Base-by-base conservation (phyloP, 2,329 filamentous ascomycete species). In the Tympanopsis confertula region DNA sequence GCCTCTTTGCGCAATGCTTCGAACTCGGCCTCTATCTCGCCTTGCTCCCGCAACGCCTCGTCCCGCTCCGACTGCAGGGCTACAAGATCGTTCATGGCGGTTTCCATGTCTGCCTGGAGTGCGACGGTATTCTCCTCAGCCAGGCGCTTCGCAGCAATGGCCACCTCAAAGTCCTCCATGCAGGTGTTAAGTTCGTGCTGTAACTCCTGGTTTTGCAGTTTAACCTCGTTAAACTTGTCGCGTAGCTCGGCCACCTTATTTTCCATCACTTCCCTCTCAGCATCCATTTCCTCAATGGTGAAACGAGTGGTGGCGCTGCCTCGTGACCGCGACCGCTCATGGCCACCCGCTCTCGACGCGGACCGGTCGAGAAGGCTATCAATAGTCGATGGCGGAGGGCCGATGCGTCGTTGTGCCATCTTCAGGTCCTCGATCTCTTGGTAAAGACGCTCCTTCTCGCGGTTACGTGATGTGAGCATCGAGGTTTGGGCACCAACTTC, bases 391-490 rank as follows among this genome's bases (percentile, higher is more conserved):
- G 71, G 68, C 1, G 71, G 69, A 3, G 66, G 51, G 47, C 71
- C 82, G 20, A 75, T 76, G 44, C 86, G 78, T 39, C 87, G 79
- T 46, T 87, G 81, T 2, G 83, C 78, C 49, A 96, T 77, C 61
- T 96, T 98, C 44, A 98, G 68, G 44, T 95, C 88, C 59, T 98
- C 91, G 44, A 96, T 96, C 55, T 98, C 89, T 53, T 94, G 86
- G 56, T 96, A 94, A 5, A 98, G 68, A 4, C 87, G 78, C 54
- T 96, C 88, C 53, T 94, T 93, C 55, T 98, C 91, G 19, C 87
- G 83, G 52, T 95, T 95, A 18, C 91, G 75, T 22, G 91, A 96
- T 1, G 89, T 95, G 22, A 98, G 71, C 86, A 96, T 96, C 0
- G 88, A 95, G 1, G 88, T 94, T 56, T 98, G 91, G 3, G 91